Conservation (phyloP, 345 rosid genomes). For the Melaleuca quinquenervia region DNA sequence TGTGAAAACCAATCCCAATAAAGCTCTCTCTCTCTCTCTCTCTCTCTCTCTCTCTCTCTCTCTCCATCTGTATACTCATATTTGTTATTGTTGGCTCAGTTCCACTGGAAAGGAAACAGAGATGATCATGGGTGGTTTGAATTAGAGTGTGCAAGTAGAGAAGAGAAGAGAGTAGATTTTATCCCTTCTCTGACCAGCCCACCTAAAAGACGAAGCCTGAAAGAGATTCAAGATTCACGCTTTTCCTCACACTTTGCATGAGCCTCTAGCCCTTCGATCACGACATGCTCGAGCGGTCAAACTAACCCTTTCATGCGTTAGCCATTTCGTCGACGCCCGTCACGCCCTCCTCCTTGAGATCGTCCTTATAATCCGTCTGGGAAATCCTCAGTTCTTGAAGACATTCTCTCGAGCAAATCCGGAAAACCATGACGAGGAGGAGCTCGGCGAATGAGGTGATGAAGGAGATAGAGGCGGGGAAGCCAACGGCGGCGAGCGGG, state of each 20-base stretch:
- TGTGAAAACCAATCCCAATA: neutral
- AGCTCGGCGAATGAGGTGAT: neutral
- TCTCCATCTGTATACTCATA: neutral
- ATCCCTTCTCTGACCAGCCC: neutral
- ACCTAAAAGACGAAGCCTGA: neutral
- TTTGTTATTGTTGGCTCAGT: neutral
- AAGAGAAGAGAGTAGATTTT: neutral
- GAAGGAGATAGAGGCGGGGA: slow-evolving; percentile 69
- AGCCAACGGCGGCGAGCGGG: slow-evolving; percentile 27
- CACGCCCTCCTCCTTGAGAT: neutral
- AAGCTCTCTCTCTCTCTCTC: neutral
- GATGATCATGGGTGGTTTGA: neutral
- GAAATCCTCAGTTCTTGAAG: neutral
- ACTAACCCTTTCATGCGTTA: neutral
- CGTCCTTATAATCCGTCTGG: neutral
- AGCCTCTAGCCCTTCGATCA: neutral
- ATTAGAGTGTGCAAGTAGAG: neutral
- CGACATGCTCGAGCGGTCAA: neutral
- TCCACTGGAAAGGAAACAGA: neutral
- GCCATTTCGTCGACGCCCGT: neutral
- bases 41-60: no score
- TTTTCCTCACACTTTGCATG: neutral
- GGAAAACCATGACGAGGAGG: neutral
- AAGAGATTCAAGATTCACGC: neutral
- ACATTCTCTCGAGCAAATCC: neutral